Base-by-base conservation (phyloP, 2,329 filamentous ascomycete species). In the Fusarium virguliforme region DNA sequence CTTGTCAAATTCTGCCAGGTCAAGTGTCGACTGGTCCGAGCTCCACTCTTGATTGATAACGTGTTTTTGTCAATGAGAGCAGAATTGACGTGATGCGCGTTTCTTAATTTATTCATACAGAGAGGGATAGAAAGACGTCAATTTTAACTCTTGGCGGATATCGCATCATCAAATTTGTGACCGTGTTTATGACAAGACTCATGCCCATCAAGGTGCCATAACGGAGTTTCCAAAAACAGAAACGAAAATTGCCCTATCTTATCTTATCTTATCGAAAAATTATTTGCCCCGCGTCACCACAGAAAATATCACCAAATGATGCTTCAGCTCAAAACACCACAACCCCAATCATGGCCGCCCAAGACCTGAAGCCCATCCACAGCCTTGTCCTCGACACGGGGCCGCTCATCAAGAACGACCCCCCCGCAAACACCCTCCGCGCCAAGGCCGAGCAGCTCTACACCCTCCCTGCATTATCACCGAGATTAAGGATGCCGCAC, bases 341-440 rank as follows among this genome's bases (percentile, higher is more conserved):
- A 24, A 48, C 46, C 56, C 68, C 56, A 65, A 51, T 30, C 71
- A 78, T 78, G 75, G 74, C 74, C 26, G 43, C 71, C 62, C 59
- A 65, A 59, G 65, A 69, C 32, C 61, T 66, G 40, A 97, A 95
- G 79, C 87, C 91, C 0, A 90, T 97, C 55, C 91, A 97, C 83
- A 92, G 91, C 60, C 89, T 98, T 57, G 88, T 98, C 30, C 87
- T 99, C 73, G 96, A 99, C 79, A 92, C 96, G 4, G 95, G 95
- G 28, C 94, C 95, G 8, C 90, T 99, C 67, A 95, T 99, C 80
- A 95, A 95, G 79, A 98, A 98, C 83, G 92, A 96, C 71, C 94
- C 95, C 12, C 86, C 93, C 10, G 89, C 96, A 26, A 97, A 94
- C 50, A 94, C 92, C 0, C 89, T 99, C 10, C 85, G 97, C 57